A percentile compares a stretch with the other conserved stretches of the same genome.
Conservation (phyloP, 371 early-diverging fungal species). For the Fennellomyces sp. region DNA sequence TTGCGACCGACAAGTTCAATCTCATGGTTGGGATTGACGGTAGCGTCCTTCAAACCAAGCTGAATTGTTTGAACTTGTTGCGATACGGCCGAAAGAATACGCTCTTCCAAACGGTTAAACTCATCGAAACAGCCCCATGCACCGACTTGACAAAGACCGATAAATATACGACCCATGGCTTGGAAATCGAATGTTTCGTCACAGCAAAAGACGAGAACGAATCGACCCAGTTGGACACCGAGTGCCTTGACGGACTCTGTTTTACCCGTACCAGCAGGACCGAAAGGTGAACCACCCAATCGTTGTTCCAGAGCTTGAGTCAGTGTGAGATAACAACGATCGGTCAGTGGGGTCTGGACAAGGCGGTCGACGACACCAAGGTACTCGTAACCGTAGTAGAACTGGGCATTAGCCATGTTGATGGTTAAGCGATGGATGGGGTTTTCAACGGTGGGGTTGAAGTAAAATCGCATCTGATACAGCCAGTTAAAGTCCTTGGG, state of each 20-base stretch:
- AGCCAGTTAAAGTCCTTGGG: slow-evolving; percentile 93
- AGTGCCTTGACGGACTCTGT: slow-evolving; percentile 99
- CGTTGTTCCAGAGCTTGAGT: slow-evolving; percentile 94
- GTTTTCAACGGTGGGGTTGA: slow-evolving; percentile 62
- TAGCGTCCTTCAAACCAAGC: slow-evolving; percentile 82
- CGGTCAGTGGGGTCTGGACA: slow-evolving; percentile 98
- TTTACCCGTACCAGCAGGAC: slow-evolving; percentile 98
- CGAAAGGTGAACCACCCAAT: slow-evolving; percentile 97
- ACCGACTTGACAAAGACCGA: slow-evolving; percentile 97
- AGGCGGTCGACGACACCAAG: slow-evolving; percentile 95
- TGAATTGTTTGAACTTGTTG: slow-evolving; percentile 99
- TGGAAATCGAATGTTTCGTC: slow-evolving; percentile 99
- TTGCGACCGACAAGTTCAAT: slow-evolving; percentile 93
- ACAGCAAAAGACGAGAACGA: slow-evolving; percentile 99
- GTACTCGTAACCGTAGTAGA: slow-evolving; percentile 97
- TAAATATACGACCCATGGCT: slow-evolving; percentile 99
- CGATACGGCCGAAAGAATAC: slow-evolving; percentile 97
- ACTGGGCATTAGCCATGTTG: slow-evolving; percentile 92
- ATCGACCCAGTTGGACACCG: slow-evolving; percentile 94
- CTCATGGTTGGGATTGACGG: slow-evolving; percentile 66
- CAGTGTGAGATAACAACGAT: slow-evolving; percentile 96
- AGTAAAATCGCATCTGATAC: slow-evolving; percentile 96
- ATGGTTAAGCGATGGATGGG: slow-evolving; percentile 80
- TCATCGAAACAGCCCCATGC: slow-evolving; percentile 99
- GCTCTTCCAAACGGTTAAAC: slow-evolving; percentile 98